Base-by-base conservation (phyloP, 177 flowering plant species). In the Tripterygium wilfordii region DNA sequence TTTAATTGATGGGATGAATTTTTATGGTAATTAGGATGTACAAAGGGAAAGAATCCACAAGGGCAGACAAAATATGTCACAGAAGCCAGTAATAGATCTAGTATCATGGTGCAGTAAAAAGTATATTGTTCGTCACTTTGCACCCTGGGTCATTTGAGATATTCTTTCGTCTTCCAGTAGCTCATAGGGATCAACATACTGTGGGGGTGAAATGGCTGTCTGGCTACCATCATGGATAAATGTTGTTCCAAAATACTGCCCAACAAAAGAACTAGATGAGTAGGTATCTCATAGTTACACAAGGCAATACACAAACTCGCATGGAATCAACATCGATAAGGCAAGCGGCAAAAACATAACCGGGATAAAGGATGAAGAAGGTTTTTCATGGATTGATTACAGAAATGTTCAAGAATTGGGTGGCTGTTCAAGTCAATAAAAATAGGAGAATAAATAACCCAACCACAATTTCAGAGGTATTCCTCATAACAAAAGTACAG, bases 161-260 rank as follows among this genome's bases (percentile, higher is more conserved):
- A 88, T 62, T 57, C 82, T 80, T 43, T 78, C 85, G 36, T 92
- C 99, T 56, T 92, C 92, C 48, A 88, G 72, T 48, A 92, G 82
- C 4, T 44, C 59, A 59, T 86, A 86, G 2, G 96, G 99, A 68
- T 92, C 96, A n/a, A 86, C 43, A 43, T 88, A 84, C 10, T 64
- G 77, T 6, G 95, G 88, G 19, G 74, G 72, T 15, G 75, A 42
- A 2, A 65, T 21, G 0, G 77, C 56, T 1, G 24, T 41, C 2
- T 62, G 43, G 53, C 68, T 73, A 64, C 51, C 96, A 35, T 84
- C 89, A 49, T 92, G 96, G 35, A 92, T 61, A 58, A 92, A 92
- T 42, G 67, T 42, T 32, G 89, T 47, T 53, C 99, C 99, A 57
- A 84, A 84, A 41, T 78, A 86, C 99, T 92, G 85, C 70, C 65